Percentiles rank a stretch among this genome's conserved stretches.
Conservation (phyloP, 768 basidiomycete genomes). For the Leucogyrophana mollusca region DNA sequence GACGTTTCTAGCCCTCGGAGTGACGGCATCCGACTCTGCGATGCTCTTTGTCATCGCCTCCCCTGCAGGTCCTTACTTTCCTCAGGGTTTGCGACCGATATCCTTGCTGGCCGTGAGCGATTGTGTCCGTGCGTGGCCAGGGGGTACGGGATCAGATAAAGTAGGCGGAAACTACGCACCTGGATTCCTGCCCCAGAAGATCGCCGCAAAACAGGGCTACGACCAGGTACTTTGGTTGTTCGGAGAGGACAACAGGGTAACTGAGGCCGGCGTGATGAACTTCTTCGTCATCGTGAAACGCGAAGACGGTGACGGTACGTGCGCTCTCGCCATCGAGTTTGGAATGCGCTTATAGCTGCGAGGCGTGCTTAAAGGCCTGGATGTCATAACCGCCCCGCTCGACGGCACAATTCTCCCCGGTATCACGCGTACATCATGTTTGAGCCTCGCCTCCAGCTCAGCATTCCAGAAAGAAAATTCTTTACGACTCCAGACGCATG, state of each 20-base stretch:
- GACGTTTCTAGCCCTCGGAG: slow-evolving; percentile 51
- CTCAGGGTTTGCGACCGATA: slow-evolving; percentile 50
- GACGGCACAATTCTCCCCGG: slow-evolving; percentile 93
- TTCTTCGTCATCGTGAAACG: slow-evolving; percentile 66
- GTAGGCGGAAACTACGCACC: slow-evolving; percentile 68
- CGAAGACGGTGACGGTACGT: slow-evolving; percentile 51
- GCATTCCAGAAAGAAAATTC: slow-evolving; percentile 30
- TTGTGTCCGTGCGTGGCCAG: slow-evolving; percentile 78
- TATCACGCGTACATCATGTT: slow-evolving; percentile 84
- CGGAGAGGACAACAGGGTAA: slow-evolving; percentile 53
- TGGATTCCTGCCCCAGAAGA: slow-evolving; percentile 59
- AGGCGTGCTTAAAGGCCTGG: slow-evolving; percentile 46
- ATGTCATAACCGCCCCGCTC: slow-evolving; percentile 85
- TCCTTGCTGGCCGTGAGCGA: slow-evolving; percentile 65
- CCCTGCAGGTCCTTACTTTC: slow-evolving; percentile 53
- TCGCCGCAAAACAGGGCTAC: slow-evolving; percentile 67
- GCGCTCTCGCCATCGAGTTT: background rate
- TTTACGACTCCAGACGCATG: slow-evolving; percentile 44
- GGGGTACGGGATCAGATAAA: slow-evolving; percentile 67
- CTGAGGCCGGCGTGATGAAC: slow-evolving; percentile 79
- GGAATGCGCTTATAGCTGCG: background rate
- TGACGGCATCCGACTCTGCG: slow-evolving; percentile 76
- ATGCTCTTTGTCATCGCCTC: slow-evolving; percentile 83
- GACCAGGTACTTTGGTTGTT: slow-evolving; percentile 79
- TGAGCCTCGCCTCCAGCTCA: slow-evolving; percentile 69